phyloP scores from a whole-genome alignment of 768 basidiomycete species.

The Trametes punicea region DNA sequence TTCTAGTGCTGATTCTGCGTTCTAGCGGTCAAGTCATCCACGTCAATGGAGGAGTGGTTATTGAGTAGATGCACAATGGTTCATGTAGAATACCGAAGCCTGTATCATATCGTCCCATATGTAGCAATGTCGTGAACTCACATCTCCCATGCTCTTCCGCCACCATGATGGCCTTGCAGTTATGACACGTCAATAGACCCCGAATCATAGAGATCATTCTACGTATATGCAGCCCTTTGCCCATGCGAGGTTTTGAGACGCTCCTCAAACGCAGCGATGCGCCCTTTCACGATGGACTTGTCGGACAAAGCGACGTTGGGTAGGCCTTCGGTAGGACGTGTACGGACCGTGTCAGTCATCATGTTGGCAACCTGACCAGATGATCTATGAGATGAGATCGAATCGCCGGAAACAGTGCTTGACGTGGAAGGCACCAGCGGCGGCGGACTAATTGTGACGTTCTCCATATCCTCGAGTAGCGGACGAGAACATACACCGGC shows the following conservation, averaged over 20 bases:
- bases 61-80: slow-evolving; percentile 20
- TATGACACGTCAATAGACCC: no score
- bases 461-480: no score
- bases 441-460: no score
- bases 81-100: not conserved
- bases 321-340: slow-evolving; percentile 2
- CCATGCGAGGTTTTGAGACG: slow-evolving; percentile 9
- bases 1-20: not conserved
- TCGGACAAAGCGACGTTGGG: slow-evolving; percentile 4
- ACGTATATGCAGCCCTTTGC: slow-evolving; percentile 4
- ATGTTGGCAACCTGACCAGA: not conserved
- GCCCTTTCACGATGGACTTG: slow-evolving; percentile 13
- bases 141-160: not conserved
- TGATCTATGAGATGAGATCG: not conserved
- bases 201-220: not conserved
- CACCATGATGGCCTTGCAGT: no score
- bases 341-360: not conserved
- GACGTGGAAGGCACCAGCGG: not conserved
- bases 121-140: not conserved
- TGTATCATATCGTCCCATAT: slow-evolving; percentile 1
- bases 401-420: not conserved
- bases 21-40: slow-evolving; percentile 30
- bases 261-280: slow-evolving; percentile 21
- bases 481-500: not conserved
- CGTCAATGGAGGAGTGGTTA: slow-evolving; percentile 31